Evolutionary conservation across 2,329 filamentous ascomycete species (phyloP).

Genomic region (Calcarisporium arbuscula): DNA sequence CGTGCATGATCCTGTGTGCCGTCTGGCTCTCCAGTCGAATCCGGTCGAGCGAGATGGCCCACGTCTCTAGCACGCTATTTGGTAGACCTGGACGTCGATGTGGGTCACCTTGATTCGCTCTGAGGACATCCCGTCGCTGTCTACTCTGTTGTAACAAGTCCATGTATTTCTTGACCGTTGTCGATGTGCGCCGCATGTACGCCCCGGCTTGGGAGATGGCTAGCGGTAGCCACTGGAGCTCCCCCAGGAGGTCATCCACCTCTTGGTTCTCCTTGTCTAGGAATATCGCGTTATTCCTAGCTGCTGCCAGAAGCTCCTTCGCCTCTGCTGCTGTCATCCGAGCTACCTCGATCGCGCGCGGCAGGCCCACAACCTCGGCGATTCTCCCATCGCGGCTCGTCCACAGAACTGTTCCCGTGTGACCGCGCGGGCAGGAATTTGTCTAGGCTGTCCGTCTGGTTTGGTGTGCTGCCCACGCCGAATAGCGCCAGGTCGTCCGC

Average conservation of each 20-base stretch:
- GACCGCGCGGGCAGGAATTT: constrained; percentile 18
- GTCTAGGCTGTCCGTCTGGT: constrained; percentile 3
- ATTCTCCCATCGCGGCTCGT: constrained; percentile 21
- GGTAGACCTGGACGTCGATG: constrained; percentile 19
- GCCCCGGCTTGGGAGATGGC: constrained; percentile 25
- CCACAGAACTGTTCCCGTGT: constrained; percentile 22
- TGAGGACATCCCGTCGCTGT: constrained; percentile 16
- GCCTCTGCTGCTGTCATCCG: constrained; percentile 13
- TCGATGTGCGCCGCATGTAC: constrained; percentile 22
- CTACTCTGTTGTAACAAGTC: constrained; percentile 14
- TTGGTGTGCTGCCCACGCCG: constrained; percentile 7
- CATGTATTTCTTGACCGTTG: constrained; percentile 18
- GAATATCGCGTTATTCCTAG: constrained; percentile 7
- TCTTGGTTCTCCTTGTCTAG: constrained; percentile 10
- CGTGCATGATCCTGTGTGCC: constrained; percentile 19
- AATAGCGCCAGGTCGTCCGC: constrained; percentile 24
- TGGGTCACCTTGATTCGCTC: constrained; percentile 16
- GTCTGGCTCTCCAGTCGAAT: constrained; percentile 18
- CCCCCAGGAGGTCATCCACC: constrained; percentile 10
- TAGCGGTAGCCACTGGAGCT: constrained; percentile 22
- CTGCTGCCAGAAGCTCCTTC: not conserved
- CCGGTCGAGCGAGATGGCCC: constrained; percentile 24
- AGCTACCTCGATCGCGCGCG: constrained; percentile 15
- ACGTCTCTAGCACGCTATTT: constrained; percentile 28
- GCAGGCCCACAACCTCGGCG: constrained; percentile 19